Conservation (phyloP, 2,329 filamentous ascomycete genomes). For the Pseudocercospora crystallina region DNA sequence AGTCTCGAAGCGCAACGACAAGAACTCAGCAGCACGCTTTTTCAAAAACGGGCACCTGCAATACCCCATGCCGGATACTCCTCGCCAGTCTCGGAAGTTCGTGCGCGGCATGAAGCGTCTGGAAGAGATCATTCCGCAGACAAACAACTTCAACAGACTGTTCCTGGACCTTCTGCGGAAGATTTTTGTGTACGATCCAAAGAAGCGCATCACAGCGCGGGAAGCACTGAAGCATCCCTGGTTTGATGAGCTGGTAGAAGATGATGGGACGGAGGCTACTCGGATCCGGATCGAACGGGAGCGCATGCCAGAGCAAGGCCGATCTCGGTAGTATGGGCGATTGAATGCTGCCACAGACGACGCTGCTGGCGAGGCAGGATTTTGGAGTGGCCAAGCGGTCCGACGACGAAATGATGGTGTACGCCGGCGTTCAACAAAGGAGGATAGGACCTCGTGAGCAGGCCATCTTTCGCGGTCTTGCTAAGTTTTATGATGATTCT, state of each 20-base stretch:
- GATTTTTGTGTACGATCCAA: slow-evolving; percentile 68
- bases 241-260: slow-evolving; percentile 64
- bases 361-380: not conserved
- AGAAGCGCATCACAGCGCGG: slow-evolving; percentile 63
- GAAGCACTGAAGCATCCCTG: slow-evolving; percentile 65
- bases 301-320: slow-evolving; percentile 20
- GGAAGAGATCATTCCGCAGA: slow-evolving; percentile 63
- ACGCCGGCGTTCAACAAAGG: slow-evolving; percentile 4
- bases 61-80: slow-evolving; percentile 64
- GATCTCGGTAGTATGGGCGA: slow-evolving; percentile 10
- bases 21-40: slow-evolving; percentile 30
- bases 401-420: slow-evolving; percentile 8
- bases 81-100: slow-evolving; percentile 64
- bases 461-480: too few species aligned
- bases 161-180: slow-evolving; percentile 63
- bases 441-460: not conserved
- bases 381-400: too few species aligned
- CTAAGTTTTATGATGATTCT: too few species aligned
- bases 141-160: slow-evolving; percentile 57
- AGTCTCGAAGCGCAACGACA: slow-evolving; percentile 29
- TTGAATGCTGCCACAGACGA: not conserved
- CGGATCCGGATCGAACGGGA: slow-evolving; percentile 48
- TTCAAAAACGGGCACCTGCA: slow-evolving; percentile 54
- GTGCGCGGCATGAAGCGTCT: slow-evolving; percentile 65
- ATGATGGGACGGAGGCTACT: slow-evolving; percentile 65